phyloP scores from a whole-genome alignment of 208 protist genomes.

The Acanthamoeba healyi region DNA sequence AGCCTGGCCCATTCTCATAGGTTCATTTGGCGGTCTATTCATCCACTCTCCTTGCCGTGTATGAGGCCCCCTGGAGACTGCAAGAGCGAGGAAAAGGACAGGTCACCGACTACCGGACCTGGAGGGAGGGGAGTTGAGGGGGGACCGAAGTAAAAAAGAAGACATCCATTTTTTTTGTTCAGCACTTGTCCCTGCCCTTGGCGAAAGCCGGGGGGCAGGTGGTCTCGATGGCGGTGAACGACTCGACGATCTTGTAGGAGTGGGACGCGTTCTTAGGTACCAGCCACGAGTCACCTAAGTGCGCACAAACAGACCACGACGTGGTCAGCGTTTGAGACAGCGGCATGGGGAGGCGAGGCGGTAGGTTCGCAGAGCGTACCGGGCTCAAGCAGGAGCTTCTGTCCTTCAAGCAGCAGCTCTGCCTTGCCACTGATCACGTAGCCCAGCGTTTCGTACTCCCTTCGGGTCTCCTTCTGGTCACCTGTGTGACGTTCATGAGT shows the following conservation, averaged over 20 bases:
- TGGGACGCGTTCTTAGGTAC: conserved; percentile 35
- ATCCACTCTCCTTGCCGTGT: too few relatives aligned
- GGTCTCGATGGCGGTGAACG: neutral
- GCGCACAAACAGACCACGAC: neutral
- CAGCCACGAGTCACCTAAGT: conserved; percentile 48
- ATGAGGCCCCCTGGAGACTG: too few relatives aligned
- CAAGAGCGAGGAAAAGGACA: too few relatives aligned
- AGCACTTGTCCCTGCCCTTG: conserved; percentile 38
- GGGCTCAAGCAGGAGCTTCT: conserved; percentile 19
- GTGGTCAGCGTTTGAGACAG: neutral
- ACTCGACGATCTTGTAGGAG: conserved; percentile 25
- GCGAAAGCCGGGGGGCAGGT: conserved; percentile 15
- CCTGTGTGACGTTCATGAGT: too few relatives aligned
- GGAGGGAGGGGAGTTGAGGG: too few relatives aligned
- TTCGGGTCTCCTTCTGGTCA: neutral
- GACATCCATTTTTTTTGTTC: neutral
- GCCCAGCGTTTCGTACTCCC: conserved; percentile 27
- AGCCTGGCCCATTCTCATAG: too few relatives aligned
- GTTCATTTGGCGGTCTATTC: too few relatives aligned
- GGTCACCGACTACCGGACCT: too few relatives aligned
- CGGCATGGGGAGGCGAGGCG: too few relatives aligned
- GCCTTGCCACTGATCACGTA: conserved; percentile 11
- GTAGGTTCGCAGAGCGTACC: too few relatives aligned
- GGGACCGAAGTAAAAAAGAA: too few relatives aligned
- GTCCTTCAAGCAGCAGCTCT: conserved; percentile 16